These are phyloP conservation scores for Amniculicola lignicola DNA, from an alignment of 495 filamentous ascomycete species.

Conservation along the genomic window DNA sequence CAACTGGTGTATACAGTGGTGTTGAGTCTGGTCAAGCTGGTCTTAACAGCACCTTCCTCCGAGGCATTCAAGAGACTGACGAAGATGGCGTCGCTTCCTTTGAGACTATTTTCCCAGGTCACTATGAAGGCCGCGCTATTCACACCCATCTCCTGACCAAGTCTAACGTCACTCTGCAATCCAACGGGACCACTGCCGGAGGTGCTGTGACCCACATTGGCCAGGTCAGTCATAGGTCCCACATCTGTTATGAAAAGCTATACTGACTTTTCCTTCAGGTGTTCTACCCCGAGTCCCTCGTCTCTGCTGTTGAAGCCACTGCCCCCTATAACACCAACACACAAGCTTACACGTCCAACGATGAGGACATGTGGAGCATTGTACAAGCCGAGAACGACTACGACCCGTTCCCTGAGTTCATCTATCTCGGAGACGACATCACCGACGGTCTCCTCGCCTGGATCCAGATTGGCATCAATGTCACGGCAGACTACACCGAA, in stretches of 20 bases:
- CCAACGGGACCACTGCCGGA: conserved; percentile 50
- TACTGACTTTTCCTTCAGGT: no score
- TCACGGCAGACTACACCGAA: conserved; percentile 2
- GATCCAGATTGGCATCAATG: conserved; percentile 56
- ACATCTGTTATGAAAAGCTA: no score
- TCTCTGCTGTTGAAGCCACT: conserved; percentile 52
- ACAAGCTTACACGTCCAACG: conserved; percentile 51
- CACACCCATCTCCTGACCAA: conserved; percentile 49
- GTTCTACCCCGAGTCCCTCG: conserved; percentile 62
- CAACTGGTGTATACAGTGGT: conserved; percentile 57
- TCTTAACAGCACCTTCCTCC: conserved; percentile 49
- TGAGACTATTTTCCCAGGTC: conserved; percentile 58
- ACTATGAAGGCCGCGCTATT: conserved; percentile 58
- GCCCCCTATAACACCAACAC: conserved; percentile 57
- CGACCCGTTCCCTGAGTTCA: conserved; percentile 58
- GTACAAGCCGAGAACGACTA: conserved; percentile 50
- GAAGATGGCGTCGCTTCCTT: conserved; percentile 56
- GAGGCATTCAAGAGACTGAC: conserved; percentile 52
- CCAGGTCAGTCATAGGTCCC: no score
- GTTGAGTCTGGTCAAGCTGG: conserved; percentile 38
- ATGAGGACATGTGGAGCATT: conserved; percentile 55
- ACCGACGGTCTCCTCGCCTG: conserved; percentile 53
- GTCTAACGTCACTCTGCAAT: conserved; percentile 39
- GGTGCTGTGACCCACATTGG: conserved; percentile 54
- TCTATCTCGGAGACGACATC: conserved; percentile 49